Evolutionary conservation across 148 eudicot genomes (phyloP).

Genomic region (Cornus florida): DNA sequence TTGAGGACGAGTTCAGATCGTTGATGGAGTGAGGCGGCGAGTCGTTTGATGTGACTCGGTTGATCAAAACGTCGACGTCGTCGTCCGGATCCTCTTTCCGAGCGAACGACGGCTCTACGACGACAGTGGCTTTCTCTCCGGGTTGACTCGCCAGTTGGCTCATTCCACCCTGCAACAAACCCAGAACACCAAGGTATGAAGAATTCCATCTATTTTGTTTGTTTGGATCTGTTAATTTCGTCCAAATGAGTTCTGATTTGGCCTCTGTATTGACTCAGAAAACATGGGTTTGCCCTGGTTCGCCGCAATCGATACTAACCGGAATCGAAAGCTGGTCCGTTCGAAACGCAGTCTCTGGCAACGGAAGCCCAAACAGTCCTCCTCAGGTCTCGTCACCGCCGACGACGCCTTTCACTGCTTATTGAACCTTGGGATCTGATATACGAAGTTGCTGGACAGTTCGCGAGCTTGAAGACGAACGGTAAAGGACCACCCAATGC

Average conservation of each 20-base stretch:
- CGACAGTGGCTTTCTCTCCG: no score
- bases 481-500: conserved; percentile 26
- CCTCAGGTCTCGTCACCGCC: conserved; percentile 47
- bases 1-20: conserved; percentile 71
- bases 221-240: no score
- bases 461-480: no score
- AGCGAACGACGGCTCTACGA: no score
- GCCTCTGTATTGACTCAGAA: conserved; percentile 21
- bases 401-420: conserved; percentile 17
- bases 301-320: conserved; percentile 65
- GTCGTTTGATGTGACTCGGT: no score
- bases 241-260: no score
- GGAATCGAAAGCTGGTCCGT: conserved; percentile 36
- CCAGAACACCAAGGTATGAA: no score
- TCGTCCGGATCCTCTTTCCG: no score
- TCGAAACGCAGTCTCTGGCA: conserved; percentile 30
- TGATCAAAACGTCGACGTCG: no score
- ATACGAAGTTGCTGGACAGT: conserved; percentile 12
- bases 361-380: conserved; percentile 45
- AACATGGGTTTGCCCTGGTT: conserved; percentile 34
- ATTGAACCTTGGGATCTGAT: conserved; percentile 50
- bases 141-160: no score
- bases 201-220: no score
- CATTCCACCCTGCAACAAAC: no score
- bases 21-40: conserved; percentile 46